These are phyloP conservation scores for Galeopsis tetrahit DNA, from an alignment of 257 asterid genomes.

Conservation along the genomic window DNA sequence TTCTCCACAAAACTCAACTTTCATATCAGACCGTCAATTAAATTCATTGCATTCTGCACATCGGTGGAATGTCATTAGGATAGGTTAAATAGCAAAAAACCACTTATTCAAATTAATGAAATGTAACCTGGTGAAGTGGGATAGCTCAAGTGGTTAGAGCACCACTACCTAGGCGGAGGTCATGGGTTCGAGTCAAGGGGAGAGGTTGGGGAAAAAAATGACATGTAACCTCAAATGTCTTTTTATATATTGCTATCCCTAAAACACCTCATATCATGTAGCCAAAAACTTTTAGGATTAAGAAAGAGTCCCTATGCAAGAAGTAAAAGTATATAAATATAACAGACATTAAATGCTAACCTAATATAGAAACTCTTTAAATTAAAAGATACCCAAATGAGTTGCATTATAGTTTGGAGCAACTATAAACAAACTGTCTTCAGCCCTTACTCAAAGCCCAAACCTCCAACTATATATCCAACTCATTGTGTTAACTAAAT, in stretches of 20 bases:
- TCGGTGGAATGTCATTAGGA: neutral
- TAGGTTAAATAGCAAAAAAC: neutral
- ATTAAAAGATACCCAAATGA: neutral
- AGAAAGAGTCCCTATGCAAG: neutral
- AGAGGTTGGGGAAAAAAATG: neutral
- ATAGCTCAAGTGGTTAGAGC: no score
- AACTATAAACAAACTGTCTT: neutral
- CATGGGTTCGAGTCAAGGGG: no score
- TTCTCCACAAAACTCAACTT: constrained; percentile 9
- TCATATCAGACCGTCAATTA: neutral
- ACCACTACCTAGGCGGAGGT: no score
- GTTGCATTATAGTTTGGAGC: constrained; percentile 3
- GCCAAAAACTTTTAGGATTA: neutral
- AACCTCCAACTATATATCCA: neutral
- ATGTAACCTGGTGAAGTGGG: neutral
- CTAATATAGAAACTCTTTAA: neutral
- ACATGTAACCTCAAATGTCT: neutral
- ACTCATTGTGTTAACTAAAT: neutral
- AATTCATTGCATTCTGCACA: neutral
- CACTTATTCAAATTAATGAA: neutral
- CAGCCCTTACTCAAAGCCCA: neutral
- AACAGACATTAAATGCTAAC: neutral
- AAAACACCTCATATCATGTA: neutral
- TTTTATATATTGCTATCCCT: neutral
- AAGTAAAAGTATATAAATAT: neutral